Base-by-base conservation (phyloP, 345 rosid genomes). In the Eucalyptus polyanthemos region DNA sequence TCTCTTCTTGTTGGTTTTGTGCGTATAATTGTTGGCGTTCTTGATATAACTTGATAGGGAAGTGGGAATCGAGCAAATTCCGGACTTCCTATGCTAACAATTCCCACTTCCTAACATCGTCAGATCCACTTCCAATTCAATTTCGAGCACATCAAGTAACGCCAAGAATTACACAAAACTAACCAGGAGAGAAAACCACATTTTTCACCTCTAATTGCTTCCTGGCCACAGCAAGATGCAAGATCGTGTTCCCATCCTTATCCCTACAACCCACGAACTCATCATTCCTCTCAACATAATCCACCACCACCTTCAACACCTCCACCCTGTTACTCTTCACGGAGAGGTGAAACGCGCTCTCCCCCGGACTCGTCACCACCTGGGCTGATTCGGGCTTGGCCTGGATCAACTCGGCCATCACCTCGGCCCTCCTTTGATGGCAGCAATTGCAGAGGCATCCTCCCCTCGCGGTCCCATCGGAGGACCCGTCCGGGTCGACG, bases 361-460 rank as follows among this genome's bases (percentile, higher is more conserved):
- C 93, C 11, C 11, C 92, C 37, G 42, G 54, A 45, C 44, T 65
- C 12, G 87, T 88, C 34, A 44, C 6, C 19, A 50, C 86, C 69
- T 54, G 83, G 14, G 91, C 88, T 3, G 86, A 89, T 65, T 86
- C 87, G 2, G 90, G 92, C 40, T 60, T 88, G 45, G 51, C 88
- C 49, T 29, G 40, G 22, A 88, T 11, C 90, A 92, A 58, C 87
- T 89, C 87, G 4, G 12, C 45, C 86, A 90, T 37, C 9, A 90
- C 91, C 15, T 60, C 60, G 3, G 88, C 80, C 47, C 80, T 89
- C 56, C 91, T 92, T n/a, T 92, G 88, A 89, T 88, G 4, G 92
- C 92, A 6, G 88, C 91, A 90, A 19, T 72, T 90, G 92, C 24
- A 89, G 88, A 17, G 91, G 91, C 34, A 88, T 90, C 87, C 91